Conservation (phyloP, 2,329 filamentous ascomycete genomes). For the Nothophaeocryptopus gaeumannii region DNA sequence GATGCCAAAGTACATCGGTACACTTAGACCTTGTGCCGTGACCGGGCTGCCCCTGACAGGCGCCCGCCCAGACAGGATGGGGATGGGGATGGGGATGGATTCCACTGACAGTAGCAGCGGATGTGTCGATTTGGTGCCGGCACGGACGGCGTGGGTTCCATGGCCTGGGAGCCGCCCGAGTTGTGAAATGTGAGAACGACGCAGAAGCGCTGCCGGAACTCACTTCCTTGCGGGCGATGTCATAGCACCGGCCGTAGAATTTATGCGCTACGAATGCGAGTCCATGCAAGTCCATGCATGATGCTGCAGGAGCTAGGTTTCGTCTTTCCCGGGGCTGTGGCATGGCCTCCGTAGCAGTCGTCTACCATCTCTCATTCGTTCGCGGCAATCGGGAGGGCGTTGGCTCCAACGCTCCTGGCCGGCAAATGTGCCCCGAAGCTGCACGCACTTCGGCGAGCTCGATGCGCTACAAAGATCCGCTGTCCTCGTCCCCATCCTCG, state of each 20-base stretch:
- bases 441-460: no score
- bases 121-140: slow-evolving; percentile 11
- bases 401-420: slow-evolving; percentile 6
- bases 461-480: no score
- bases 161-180: slow-evolving; percentile 3
- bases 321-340: slow-evolving; percentile 15
- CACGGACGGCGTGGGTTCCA: slow-evolving; percentile 19
- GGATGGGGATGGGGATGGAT: no score
- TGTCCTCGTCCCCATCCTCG: no score
- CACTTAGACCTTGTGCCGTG: neutral
- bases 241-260: neutral
- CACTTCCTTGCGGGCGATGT: slow-evolving; percentile 1
- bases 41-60: slow-evolving; percentile 11
- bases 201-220: no score
- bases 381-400: slow-evolving; percentile 13
- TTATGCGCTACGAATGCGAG: no score
- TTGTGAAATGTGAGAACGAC: no score
- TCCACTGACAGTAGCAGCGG: no score
- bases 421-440: slow-evolving; percentile 1
- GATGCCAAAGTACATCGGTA: slow-evolving; percentile 11
- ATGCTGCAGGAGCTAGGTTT: no score
- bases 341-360: neutral
- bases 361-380: slow-evolving; percentile 9
- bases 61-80: neutral
- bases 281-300: no score